Conservation (phyloP, 805 yeast genomes). For the Metschnikowia gelsemii region DNA sequence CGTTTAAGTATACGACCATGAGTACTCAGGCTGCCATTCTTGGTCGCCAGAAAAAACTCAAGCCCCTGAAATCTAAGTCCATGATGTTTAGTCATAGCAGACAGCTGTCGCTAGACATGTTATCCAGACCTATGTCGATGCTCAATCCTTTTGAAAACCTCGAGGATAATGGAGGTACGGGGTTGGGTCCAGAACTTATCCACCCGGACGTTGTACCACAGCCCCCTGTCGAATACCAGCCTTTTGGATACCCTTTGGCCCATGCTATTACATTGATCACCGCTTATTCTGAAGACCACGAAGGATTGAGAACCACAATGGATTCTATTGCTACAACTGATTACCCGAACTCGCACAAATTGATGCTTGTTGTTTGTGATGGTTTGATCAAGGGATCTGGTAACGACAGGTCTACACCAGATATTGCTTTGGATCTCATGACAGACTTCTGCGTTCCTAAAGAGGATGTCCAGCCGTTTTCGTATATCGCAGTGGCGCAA, state of each 20-base stretch:
- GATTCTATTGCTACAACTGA: conserved; percentile 95
- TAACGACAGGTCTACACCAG: conserved; percentile 84
- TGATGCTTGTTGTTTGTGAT: conserved; percentile 84
- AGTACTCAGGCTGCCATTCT: conserved; percentile 54
- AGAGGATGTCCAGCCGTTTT: conserved; percentile 75
- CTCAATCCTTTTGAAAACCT: conserved; percentile 35
- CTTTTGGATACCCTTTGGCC: conserved; percentile 64
- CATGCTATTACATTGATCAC: conserved; percentile 58
- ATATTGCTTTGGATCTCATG: conserved; percentile 85
- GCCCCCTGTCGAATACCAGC: conserved; percentile 87
- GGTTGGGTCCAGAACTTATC: conserved; percentile 57
- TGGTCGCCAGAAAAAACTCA: conserved; percentile 22
- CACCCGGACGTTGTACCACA: conserved; percentile 85
- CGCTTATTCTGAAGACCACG: conserved; percentile 91
- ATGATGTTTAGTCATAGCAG: conserved; percentile 13
- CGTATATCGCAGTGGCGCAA: conserved; percentile 93
- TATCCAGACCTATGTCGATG: conserved; percentile 29
- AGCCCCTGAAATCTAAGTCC: conserved; percentile 20
- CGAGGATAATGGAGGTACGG: conserved; percentile 34
- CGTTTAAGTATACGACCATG: conserved; percentile 59
- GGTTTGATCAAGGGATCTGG: conserved; percentile 95
- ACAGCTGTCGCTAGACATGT: conserved; percentile 36
- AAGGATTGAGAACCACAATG: conserved; percentile 79
- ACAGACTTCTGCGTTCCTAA: conserved; percentile 60
- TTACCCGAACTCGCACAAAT: conserved; percentile 91